Evolutionary conservation across 2,329 filamentous ascomycete genomes (phyloP).

Genomic region (Aspergillus melleus): DNA sequence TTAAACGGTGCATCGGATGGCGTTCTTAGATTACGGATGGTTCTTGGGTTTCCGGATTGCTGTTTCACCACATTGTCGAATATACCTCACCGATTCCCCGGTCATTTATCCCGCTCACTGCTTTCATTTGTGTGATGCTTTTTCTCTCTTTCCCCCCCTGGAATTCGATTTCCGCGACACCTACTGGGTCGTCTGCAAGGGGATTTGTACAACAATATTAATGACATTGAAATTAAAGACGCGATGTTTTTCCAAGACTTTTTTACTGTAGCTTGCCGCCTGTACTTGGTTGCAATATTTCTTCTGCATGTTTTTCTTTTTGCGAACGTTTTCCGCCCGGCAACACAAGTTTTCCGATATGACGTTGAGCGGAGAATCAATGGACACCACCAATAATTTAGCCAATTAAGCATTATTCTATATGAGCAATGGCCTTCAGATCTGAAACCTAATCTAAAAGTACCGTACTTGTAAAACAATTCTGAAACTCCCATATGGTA

Average conservation of each 20-base stretch:
- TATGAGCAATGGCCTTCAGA: no score
- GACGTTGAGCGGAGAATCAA: neutral
- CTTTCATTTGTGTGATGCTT: constrained; percentile 6
- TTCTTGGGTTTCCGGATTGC: constrained; percentile 6
- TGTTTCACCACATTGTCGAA: constrained; percentile 11
- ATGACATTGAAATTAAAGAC: neutral
- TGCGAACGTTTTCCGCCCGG: constrained; percentile 5
- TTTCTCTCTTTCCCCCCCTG: neutral
- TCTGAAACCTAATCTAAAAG: no score
- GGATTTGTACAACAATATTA: neutral
- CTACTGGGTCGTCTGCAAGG: neutral
- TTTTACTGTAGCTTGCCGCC: neutral
- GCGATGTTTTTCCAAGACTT: neutral
- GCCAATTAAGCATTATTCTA: no score
- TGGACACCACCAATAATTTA: neutral
- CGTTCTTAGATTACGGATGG: constrained; percentile 27
- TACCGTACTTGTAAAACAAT: no score
- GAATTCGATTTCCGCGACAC: neutral
- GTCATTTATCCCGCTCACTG: constrained; percentile 7
- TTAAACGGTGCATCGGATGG: constrained; percentile 37
- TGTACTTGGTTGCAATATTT: neutral
- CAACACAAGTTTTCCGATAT: constrained; percentile 9
- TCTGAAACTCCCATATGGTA: no score
- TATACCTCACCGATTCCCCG: constrained; percentile 21
- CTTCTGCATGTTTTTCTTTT: neutral